Percentiles rank a stretch among this genome's conserved stretches.
Conservation (phyloP, 2,329 filamentous ascomycete species). For the Thelonectria rubi region DNA sequence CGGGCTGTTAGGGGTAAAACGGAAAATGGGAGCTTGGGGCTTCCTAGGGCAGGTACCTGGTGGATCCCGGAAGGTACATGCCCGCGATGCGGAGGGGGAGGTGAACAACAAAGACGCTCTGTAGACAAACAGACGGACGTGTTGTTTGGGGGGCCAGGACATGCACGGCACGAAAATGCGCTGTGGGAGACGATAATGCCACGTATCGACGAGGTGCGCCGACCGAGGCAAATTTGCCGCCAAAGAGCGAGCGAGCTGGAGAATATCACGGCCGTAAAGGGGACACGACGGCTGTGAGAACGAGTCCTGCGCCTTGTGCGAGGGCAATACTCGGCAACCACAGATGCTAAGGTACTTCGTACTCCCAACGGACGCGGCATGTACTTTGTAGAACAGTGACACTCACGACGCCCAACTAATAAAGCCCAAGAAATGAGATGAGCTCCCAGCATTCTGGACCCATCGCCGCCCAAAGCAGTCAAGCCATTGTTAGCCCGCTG, state of each 20-base stretch:
- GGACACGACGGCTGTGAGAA: not conserved
- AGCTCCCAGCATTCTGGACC: slow-evolving; percentile 12
- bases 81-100: slow-evolving; percentile 15
- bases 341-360: no score
- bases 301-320: not conserved
- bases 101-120: slow-evolving; percentile 6
- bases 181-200: slow-evolving; percentile 17
- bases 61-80: slow-evolving; percentile 5
- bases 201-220: slow-evolving; percentile 17
- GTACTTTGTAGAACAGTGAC: not conserved
- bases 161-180: slow-evolving; percentile 16
- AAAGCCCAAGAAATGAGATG: slow-evolving; percentile 24
- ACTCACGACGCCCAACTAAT: slow-evolving; percentile 5
- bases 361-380: no score
- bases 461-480: slow-evolving; percentile 21
- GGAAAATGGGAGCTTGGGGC: slow-evolving; percentile 1
- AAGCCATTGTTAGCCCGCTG: slow-evolving; percentile 15
- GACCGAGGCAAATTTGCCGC: not conserved
- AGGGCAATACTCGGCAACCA: not conserved
- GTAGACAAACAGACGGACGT: not conserved
- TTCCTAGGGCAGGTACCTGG: slow-evolving; percentile 19
- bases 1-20: not conserved
- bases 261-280: no score
- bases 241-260: not conserved
- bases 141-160: slow-evolving; percentile 8